Percentiles rank a stretch among this genome's conserved stretches.
These are phyloP conservation scores for Aspergillus versicolor DNA, from an alignment of 2,329 filamentous ascomycete genomes.

Conservation along the genomic window DNA sequence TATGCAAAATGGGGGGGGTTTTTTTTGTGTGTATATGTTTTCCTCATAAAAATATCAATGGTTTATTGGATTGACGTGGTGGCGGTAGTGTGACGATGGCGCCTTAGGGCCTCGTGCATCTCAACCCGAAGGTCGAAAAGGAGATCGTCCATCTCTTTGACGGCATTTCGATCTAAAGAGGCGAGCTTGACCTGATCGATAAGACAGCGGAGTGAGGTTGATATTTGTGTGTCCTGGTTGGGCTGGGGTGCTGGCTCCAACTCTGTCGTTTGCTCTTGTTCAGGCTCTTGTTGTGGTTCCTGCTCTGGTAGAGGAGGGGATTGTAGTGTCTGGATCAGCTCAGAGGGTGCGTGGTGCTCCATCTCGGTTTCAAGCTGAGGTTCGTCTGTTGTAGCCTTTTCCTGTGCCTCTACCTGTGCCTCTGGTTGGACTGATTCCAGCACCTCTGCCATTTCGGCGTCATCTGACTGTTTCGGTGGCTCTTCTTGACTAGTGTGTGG, in stretches of 20 bases:
- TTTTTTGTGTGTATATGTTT: not conserved
- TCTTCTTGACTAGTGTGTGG: not conserved
- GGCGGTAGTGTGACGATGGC: conserved; percentile 32
- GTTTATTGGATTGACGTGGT: not conserved
- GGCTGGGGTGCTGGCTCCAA: conserved; percentile 2
- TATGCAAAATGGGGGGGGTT: conserved; percentile 27
- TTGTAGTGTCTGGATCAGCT: not conserved
- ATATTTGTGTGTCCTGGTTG: conserved; percentile 39
- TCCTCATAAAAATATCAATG: not conserved
- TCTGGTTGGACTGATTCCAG: not conserved
- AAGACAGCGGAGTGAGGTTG: conserved; percentile 54
- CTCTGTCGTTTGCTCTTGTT: not conserved
- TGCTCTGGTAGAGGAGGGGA: not conserved
- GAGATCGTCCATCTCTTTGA: conserved; percentile 72
- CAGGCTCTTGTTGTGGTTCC: not conserved
- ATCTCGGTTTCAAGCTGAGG: not conserved
- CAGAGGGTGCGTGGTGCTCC: not conserved
- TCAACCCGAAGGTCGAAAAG: conserved; percentile 76
- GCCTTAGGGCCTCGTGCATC: conserved; percentile 67
- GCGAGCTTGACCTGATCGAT: conserved; percentile 61
- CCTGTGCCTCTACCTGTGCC: not conserved
- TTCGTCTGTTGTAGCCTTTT: not conserved
- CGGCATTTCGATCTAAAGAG: conserved; percentile 62
- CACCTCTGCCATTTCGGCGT: conserved; percentile 19
- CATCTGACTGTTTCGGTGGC: not conserved